Evolutionary conservation across 768 basidiomycete genomes (phyloP).

Genomic region (Tylopilus sp.): DNA sequence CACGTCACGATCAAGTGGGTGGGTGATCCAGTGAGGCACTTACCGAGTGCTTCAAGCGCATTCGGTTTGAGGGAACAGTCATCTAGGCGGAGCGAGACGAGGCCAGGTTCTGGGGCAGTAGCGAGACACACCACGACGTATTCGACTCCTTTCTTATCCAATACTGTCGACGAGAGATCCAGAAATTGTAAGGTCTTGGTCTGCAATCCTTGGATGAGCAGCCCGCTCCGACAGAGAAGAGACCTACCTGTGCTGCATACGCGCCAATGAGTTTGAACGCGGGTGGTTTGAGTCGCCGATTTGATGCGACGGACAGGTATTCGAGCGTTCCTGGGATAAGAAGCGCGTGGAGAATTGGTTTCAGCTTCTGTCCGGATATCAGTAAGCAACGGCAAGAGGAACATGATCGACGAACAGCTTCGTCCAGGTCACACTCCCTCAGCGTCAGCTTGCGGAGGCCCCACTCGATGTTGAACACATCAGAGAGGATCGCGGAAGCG

Average conservation of each 20-base stretch:
- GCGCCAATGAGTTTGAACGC: slow-evolving; percentile 81
- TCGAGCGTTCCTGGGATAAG: slow-evolving; percentile 79
- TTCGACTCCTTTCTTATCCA: slow-evolving; percentile 85
- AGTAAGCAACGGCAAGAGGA: background rate
- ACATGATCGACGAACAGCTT: slow-evolving; percentile 48
- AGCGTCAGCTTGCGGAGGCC: slow-evolving; percentile 83
- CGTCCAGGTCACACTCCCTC: slow-evolving; percentile 85
- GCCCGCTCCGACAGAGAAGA: background rate
- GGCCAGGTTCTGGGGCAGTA: slow-evolving; percentile 35
- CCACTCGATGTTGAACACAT: slow-evolving; percentile 92
- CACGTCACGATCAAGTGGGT: background rate
- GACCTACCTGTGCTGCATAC: slow-evolving; percentile 66
- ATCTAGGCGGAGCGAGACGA: slow-evolving; percentile 83
- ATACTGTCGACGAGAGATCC: slow-evolving; percentile 80
- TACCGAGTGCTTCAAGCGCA: slow-evolving; percentile 78
- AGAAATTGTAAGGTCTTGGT: slow-evolving; percentile 78
- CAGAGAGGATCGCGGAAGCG: slow-evolving; percentile 78
- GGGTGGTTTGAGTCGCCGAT: slow-evolving; percentile 69
- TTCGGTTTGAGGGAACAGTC: slow-evolving; percentile 76
- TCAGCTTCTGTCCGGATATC: slow-evolving; percentile 55
- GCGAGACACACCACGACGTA: slow-evolving; percentile 71
- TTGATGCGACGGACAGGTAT: slow-evolving; percentile 83
- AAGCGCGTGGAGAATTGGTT: slow-evolving; percentile 86
- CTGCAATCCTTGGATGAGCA: slow-evolving; percentile 35
- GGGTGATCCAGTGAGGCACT: slow-evolving; percentile 24